Conservation (phyloP, 2,329 filamentous ascomycete genomes). For the Colletotrichum sp. region DNA sequence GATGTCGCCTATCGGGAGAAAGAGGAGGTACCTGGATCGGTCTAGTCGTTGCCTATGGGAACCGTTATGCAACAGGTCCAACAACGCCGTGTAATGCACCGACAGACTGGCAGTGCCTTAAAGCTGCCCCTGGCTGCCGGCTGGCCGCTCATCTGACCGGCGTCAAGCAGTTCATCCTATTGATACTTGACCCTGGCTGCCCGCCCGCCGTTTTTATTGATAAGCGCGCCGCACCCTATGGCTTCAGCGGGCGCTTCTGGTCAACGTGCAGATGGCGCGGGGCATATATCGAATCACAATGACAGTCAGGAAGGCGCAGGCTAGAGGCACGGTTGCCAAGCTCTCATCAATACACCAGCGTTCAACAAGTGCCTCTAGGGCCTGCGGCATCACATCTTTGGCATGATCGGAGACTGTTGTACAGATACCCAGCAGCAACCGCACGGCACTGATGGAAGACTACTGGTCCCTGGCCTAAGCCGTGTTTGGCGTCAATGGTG, state of each 20-base stretch:
- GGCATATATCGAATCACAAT: neutral
- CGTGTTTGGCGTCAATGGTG: slow-evolving; percentile 1
- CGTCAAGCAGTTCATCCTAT: neutral
- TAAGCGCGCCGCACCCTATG: neutral
- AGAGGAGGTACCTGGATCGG: neutral
- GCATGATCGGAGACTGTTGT: neutral
- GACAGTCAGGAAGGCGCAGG: neutral
- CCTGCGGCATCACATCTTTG: neutral
- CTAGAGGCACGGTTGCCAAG: neutral
- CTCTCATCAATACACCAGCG: neutral
- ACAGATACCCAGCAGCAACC: neutral
- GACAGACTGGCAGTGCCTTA: neutral
- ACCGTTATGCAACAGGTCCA: neutral
- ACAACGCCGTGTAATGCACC: neutral
- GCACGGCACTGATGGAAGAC: neutral
- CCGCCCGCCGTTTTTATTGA: neutral
- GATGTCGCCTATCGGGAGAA: neutral
- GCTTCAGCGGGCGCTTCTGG: neutral
- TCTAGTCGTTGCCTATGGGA: neutral
- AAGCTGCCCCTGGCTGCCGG: neutral
- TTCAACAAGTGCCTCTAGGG: neutral
- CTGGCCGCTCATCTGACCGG: neutral
- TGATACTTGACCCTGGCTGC: neutral
- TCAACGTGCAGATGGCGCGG: neutral
- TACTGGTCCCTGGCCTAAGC: neutral